These are phyloP conservation scores for Leptographium wingfieldii DNA, from an alignment of 2,329 filamentous ascomycete species.

Conservation along the genomic window DNA sequence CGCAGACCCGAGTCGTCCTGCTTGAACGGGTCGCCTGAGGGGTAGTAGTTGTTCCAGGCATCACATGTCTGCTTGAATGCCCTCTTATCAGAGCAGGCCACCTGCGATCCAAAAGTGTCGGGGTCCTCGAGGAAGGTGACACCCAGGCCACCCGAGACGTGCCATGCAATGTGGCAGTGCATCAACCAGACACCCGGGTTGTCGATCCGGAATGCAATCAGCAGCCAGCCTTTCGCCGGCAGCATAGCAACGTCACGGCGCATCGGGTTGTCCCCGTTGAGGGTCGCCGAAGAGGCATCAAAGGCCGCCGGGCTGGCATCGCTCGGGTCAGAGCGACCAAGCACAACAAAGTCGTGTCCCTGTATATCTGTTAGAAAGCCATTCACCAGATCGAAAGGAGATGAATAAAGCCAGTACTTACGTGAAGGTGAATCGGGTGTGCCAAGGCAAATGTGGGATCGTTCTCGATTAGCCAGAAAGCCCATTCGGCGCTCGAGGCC, in stretches of 20 bases:
- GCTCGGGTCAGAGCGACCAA: slow-evolving; percentile 11
- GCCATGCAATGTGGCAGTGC: slow-evolving; percentile 36
- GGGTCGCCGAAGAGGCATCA: slow-evolving; percentile 9
- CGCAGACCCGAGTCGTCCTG: slow-evolving; percentile 12
- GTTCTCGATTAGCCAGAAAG: slow-evolving; percentile 12
- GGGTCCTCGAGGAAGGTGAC: slow-evolving; percentile 33
- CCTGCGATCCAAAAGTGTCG: slow-evolving; percentile 2
- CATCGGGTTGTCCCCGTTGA: slow-evolving; percentile 26
- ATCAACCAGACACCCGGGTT: slow-evolving; percentile 35
- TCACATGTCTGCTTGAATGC: slow-evolving; percentile 8
- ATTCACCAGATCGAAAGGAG: neutral
- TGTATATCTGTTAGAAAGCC: neutral
- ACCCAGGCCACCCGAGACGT: slow-evolving; percentile 32
- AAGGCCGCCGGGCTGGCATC: slow-evolving; percentile 4
- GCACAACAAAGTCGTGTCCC: slow-evolving; percentile 17
- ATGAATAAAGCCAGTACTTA: neutral
- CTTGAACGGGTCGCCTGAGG: slow-evolving; percentile 1
- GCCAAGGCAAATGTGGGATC: slow-evolving; percentile 5
- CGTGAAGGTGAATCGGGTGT: slow-evolving; percentile 14
- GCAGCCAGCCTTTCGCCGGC: slow-evolving; percentile 28
- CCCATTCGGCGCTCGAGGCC: slow-evolving; percentile 6
- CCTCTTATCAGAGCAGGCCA: slow-evolving; percentile 4
- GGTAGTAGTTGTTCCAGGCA: slow-evolving; percentile 11
- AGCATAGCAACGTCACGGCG: slow-evolving; percentile 32
- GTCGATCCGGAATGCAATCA: slow-evolving; percentile 32